Evolutionary conservation across 2,329 filamentous ascomycete species (phyloP), one percentile per base, ranked within the genome.

Genomic region (Pleurostoma richardsiae): DNA sequence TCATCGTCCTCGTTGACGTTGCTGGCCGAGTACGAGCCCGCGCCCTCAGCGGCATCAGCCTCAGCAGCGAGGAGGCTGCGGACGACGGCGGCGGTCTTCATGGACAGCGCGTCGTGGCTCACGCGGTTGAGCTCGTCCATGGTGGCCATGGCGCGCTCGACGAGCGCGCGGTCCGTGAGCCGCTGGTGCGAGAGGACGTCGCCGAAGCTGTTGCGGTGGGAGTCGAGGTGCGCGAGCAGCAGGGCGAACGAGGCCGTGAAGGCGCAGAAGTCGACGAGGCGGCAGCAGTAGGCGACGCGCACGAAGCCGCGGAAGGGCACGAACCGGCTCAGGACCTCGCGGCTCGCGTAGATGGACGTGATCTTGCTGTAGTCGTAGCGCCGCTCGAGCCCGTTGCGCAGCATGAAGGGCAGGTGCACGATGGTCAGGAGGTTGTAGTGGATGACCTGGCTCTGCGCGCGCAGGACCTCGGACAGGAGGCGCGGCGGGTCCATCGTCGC

Each of bases 391-490:
- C 39, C 42, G 43, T 49, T 50, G 28, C 53, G 52, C 3, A 70
- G 46, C 40, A 67, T 54, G 42, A 62, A 68, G 1, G 68, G 68
- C 1, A 70, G 50, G 48, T 71, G 67, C 0, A 70, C 58, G 40
- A 62, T 61, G 29, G 57, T 57, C 2, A 70, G 50, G 6, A 70
- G 52, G 42, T 59, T 58, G 44, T 64, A 64, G 44, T 70, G 59
- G 29, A 59, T 50, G 8, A 68, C 50, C 42, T 71, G 68, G 6
- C 55, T 51, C 44, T 55, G 46, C 27, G 64, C 45, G 0, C 64
- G 60, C 3, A 59, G 47, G 1, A 55, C 61, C 28, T 69, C 59
- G 47, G 28, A 58, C 33, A 46, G 48, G 45, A 45, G 54, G 43
- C 54, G 56, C 27, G 51, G 39, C 2, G 53, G 49, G 28, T 51